A percentile compares a stretch with the other conserved stretches of the same genome.
Conservation (phyloP, 164 flowering plant species). For the Cinnamomum chago region DNA sequence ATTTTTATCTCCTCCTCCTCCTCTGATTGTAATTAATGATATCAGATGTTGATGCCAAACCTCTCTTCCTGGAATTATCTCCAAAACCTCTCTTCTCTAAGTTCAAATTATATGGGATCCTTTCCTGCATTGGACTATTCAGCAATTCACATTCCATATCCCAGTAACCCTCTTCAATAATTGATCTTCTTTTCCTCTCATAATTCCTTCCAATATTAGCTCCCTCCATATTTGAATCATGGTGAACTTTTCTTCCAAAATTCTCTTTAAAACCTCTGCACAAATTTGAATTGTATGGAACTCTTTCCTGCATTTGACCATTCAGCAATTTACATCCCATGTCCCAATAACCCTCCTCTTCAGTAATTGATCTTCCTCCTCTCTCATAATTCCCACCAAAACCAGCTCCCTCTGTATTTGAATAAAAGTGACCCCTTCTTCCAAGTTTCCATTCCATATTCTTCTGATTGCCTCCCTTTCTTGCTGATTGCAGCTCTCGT, state of each 20-base stretch:
- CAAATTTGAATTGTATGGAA: background rate
- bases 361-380: slow-evolving; percentile 1
- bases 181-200: background rate
- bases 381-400: background rate
- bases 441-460: slow-evolving; percentile 8
- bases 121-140: background rate
- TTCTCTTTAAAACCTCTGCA: background rate
- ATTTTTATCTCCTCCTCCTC: slow-evolving; percentile 5
- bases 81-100: background rate
- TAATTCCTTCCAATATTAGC: background rate
- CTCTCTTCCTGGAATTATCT: slow-evolving; percentile 15
- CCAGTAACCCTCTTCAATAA: background rate
- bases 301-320: background rate
- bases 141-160: background rate
- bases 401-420: background rate
- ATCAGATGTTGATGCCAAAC: slow-evolving; percentile 4
- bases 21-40: slow-evolving; percentile 7
- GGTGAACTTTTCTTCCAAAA: slow-evolving; percentile 2
- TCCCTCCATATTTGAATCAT: background rate
- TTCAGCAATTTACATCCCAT: background rate
- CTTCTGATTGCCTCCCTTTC: background rate
- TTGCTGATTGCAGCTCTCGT: background rate
- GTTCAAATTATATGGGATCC: background rate
- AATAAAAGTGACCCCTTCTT: background rate
- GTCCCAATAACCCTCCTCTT: background rate